phyloP scores from a whole-genome alignment of 2,329 filamentous ascomycete genomes.

The Colletotrichum navitas region DNA sequence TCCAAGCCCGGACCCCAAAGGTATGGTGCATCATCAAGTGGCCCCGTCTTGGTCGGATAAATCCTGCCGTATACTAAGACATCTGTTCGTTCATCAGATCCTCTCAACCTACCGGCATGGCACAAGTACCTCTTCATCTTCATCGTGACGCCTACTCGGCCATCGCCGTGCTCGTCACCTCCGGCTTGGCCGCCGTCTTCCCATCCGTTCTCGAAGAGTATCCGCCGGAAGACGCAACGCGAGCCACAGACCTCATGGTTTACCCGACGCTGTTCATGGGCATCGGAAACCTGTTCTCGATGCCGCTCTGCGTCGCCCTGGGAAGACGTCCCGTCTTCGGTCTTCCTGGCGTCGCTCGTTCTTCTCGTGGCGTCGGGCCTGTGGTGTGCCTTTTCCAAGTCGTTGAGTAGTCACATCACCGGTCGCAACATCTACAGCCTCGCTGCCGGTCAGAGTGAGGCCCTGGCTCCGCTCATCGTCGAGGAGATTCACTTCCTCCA shows the following conservation, averaged over 20 bases:
- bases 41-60: neutral
- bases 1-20: conserved; percentile 45
- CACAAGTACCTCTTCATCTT: conserved; percentile 44
- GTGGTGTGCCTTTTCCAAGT: conserved; percentile 25
- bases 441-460: conserved; percentile 51
- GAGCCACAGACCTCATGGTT: conserved; percentile 47
- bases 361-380: conserved; percentile 47
- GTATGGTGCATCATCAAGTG: conserved; percentile 5
- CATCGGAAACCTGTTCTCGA: conserved; percentile 48
- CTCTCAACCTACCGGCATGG: conserved; percentile 47
- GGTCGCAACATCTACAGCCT: conserved; percentile 49
- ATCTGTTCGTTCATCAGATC: conserved; percentile 39
- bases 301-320: conserved; percentile 50
- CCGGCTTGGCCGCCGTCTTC: conserved; percentile 42
- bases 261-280: conserved; percentile 50
- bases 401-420: conserved; percentile 40
- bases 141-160: conserved; percentile 42
- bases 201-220: conserved; percentile 41
- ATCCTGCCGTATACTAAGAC: no score
- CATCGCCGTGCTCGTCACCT: conserved; percentile 40
- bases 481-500: conserved; percentile 46
- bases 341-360: conserved; percentile 48
- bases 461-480: conserved; percentile 44
- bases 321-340: conserved; percentile 50
- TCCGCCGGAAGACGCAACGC: conserved; percentile 32